Conservation (phyloP, 345 rosid species). For the Rhizophora apiculata region DNA sequence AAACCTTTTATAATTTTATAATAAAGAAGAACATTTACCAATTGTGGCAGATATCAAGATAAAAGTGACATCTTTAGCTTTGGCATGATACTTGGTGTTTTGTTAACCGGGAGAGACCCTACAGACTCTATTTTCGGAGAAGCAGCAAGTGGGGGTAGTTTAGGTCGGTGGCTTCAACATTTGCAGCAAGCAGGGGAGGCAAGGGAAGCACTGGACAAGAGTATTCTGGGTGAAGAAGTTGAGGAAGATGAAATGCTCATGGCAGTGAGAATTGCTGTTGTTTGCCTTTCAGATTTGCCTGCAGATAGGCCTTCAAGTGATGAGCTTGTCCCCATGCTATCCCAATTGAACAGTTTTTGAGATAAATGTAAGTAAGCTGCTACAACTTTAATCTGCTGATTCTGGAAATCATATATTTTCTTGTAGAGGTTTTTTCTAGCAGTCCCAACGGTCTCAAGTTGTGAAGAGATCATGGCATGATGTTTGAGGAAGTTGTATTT, state of each 20-base stretch:
- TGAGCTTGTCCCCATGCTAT: conserved; percentile 89
- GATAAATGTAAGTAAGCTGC: conserved; percentile 27
- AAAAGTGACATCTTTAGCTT: conserved; percentile 92
- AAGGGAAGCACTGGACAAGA: conserved; percentile 73
- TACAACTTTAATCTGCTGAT: conserved; percentile 6
- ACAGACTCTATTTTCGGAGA: conserved; percentile 59
- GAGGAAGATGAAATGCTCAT: conserved; percentile 98
- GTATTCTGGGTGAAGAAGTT: conserved; percentile 79
- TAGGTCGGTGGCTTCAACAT: conserved; percentile 78
- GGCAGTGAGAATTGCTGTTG: conserved; percentile 85
- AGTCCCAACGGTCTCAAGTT: conserved; percentile 3
- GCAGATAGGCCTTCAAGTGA: conserved; percentile 93
- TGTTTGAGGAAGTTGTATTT: conserved; percentile 4
- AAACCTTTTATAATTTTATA: conserved; percentile 1
- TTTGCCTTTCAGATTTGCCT: conserved; percentile 81
- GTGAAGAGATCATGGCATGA: conserved; percentile 3
- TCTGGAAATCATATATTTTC: conserved; percentile 18
- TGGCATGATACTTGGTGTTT: conserved; percentile 84
- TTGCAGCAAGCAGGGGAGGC: conserved; percentile 88
- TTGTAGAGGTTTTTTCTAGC: conserved; percentile 5
- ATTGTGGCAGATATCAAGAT: conserved; percentile 62
- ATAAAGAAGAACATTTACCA: background rate
- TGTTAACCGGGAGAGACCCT: conserved; percentile 80
- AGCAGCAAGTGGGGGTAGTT: conserved; percentile 55
- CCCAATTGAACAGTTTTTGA: conserved; percentile 91